A percentile compares a stretch with the other conserved stretches of the same genome.
Conservation (phyloP, 1,284 basidiomycete genomes). For the Melampsora larici-populina region DNA sequence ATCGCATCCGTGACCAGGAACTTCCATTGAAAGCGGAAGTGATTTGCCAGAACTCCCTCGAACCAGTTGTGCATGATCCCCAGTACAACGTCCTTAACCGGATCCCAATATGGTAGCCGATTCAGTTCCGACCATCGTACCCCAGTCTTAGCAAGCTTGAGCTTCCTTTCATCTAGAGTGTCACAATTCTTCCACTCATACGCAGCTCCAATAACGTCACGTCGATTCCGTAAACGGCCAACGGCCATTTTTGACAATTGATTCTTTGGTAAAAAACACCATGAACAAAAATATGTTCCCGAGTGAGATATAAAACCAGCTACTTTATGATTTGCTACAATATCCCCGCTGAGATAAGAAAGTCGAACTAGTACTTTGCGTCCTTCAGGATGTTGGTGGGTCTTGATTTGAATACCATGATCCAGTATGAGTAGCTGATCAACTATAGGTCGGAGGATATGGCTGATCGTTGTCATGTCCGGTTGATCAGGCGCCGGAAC, state of each 20-base stretch:
- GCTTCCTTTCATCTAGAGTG: neutral
- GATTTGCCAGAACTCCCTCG: neutral
- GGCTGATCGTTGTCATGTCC: neutral
- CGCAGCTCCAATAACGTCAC: neutral
- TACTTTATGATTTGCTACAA: conserved; percentile 11
- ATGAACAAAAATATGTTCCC: neutral
- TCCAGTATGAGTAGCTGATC: neutral
- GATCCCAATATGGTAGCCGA: conserved; percentile 7
- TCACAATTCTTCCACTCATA: neutral
- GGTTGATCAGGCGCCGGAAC: too few species aligned
- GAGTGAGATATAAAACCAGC: conserved; percentile 8
- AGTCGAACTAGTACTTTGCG: neutral
- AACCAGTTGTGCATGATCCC: conserved; percentile 5
- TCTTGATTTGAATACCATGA: conserved; percentile 7
- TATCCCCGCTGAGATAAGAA: neutral
- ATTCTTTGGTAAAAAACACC: neutral
- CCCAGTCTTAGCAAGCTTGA: neutral
- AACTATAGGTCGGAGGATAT: neutral
- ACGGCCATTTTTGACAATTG: neutral
- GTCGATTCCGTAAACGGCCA: neutral
- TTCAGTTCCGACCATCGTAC: conserved; percentile 9
- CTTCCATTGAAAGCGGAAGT: neutral
- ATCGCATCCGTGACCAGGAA: neutral
- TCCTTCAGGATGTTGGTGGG: neutral
- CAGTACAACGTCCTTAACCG: neutral